Percentiles rank a stretch among this genome's conserved stretches.
Evolutionary conservation across 176 grass and related monocot genomes (phyloP).

Genomic region (Triticum urartu): DNA sequence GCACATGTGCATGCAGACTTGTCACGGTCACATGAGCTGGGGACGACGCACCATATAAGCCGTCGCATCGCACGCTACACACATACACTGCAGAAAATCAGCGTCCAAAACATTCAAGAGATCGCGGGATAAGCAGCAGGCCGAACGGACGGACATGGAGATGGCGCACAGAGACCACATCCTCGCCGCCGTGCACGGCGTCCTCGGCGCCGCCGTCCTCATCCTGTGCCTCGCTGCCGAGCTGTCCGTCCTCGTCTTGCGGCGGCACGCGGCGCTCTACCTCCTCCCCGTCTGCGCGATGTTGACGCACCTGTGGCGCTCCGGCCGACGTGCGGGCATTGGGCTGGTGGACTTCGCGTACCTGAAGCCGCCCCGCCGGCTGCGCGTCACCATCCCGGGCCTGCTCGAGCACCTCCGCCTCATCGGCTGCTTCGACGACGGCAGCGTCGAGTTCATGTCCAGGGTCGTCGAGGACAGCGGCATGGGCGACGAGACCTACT

Average conservation of each 20-base stretch:
- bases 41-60: too few relatives aligned
- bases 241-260: background rate
- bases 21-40: background rate
- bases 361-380: background rate
- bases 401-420: slow-evolving; percentile 8
- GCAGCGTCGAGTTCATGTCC: slow-evolving; percentile 4
- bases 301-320: background rate
- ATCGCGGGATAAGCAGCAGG: background rate
- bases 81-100: too few relatives aligned
- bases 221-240: background rate
- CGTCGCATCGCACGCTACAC: too few relatives aligned
- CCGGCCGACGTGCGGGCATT: background rate
- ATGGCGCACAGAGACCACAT: background rate
- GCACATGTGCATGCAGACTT: background rate
- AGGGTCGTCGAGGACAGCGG: background rate
- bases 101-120: background rate
- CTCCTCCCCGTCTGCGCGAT: background rate
- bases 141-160: background rate
- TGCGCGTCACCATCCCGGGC: background rate
- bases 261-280: background rate
- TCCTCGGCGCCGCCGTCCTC: background rate
- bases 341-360: background rate
- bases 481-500: slow-evolving; percentile 16
- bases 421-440: slow-evolving; percentile 6
- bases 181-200: background rate